These are phyloP conservation scores for Pythium phragmitis DNA, from an alignment of 352 stramenopile genomes.

Conservation along the genomic window DNA sequence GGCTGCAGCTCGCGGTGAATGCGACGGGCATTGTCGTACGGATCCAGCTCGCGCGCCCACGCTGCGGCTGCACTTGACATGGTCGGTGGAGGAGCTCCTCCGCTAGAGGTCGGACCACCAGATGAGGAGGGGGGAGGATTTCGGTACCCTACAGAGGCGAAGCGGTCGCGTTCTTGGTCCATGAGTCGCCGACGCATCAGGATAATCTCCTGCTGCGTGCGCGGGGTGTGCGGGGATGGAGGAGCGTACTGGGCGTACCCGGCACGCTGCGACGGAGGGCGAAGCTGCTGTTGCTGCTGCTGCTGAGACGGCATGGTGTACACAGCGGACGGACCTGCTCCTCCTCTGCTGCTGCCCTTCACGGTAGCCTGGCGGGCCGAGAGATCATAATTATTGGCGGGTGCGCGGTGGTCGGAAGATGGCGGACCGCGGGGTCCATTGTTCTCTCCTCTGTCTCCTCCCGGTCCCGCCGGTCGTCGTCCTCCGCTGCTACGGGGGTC, in stretches of 20 bases:
- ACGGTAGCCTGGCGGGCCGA: conserved; percentile 3
- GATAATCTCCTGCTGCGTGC: conserved; percentile 23
- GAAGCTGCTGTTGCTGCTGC: conserved; percentile 34
- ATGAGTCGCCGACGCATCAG: conserved; percentile 14
- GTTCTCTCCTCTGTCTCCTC: conserved; percentile 13
- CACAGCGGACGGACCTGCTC: background rate
- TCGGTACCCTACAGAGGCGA: conserved; percentile 9
- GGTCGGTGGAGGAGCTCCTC: background rate
- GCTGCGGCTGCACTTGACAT: conserved; percentile 19
- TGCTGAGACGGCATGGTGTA: conserved; percentile 28
- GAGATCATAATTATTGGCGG: conserved; percentile 19
- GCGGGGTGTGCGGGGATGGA: conserved; percentile 3
- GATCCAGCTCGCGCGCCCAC: conserved; percentile 23
- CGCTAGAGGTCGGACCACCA: background rate
- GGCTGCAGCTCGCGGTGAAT: conserved; percentile 42
- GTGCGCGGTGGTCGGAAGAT: conserved; percentile 11
- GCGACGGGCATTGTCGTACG: conserved; percentile 27
- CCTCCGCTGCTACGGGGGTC: conserved; percentile 3
- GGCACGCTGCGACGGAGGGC: conserved; percentile 32
- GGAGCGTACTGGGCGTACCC: conserved; percentile 37
- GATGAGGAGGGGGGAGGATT: background rate
- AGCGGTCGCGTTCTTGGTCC: conserved; percentile 24
- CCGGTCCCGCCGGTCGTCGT: background rate
- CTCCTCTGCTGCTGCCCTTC: background rate
- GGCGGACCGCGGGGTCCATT: conserved; percentile 1